Evolutionary conservation across 2,329 filamentous ascomycete genomes (phyloP), one percentile per base, ranked within the genome.

Genomic region (Phyllosticta citrichinensis): DNA sequence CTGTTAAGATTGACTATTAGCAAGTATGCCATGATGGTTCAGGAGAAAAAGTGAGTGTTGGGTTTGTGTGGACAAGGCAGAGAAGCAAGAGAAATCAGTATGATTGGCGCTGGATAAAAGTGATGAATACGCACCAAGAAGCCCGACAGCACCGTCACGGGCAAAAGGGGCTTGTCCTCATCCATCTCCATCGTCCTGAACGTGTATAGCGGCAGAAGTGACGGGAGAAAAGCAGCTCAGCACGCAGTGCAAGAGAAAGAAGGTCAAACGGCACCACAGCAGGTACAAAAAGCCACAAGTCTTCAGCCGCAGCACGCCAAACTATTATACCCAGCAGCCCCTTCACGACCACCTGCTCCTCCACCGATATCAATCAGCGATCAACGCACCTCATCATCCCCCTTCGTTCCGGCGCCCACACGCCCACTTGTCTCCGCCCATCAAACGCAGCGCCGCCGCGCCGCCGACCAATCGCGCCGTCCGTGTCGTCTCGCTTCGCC

Each of bases 71-170:
- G 22, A 51, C 2, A 14, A n/a, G 5, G n/a, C 12, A 33, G 47
- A 10, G 6, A 12, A 11, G 33, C 11, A 17, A 24, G 35, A 10
- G 55, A 25, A 20, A n/a, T 3, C 40, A 11, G 20, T 3, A 17
- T 12, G 14, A 14, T 40, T 14, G 5, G 19, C 12, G 12, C 11
- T 1, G 12, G 12, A n/a, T n/a, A 9, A 14, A 51, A 60, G 62
- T 25, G 3, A 57, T n/a, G 9, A 52, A 24, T 9, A 57, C 69
- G 61, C 72, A 81, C 80, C 64, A 86, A 66, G 57, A 86, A 86
- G 0, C 83, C 83, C 1, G 83, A 85, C 0, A 86, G 74, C 0
- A 86, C 75, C 0, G 82, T 86, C 2, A 86, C 83, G 3, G 83
- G 83, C 5, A 86, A 71, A 2, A 76, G 73, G 62, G 69, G 68